Base-by-base conservation (phyloP, 768 basidiomycete species). In the Hericium coralloides region DNA sequence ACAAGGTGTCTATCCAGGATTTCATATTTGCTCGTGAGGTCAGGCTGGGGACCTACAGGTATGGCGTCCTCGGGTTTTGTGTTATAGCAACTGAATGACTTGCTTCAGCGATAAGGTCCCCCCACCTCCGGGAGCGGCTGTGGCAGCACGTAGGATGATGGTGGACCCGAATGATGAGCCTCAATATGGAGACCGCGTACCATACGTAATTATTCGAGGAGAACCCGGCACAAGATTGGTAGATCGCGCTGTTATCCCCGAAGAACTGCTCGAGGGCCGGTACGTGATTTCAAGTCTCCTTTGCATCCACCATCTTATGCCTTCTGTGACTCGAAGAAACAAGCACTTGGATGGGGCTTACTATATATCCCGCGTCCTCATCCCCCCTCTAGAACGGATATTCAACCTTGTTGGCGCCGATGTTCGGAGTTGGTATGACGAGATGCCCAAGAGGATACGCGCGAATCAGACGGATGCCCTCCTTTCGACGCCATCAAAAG, bases 1-100 rank as follows among this genome's bases (percentile, higher is more conserved):
- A 90, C 58, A 84, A 80, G 61, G 85, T 82, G 2, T 87, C 91
- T 2, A 72, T 91, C n/a, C 89, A 95, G 63, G 95, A 98, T 67
- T 97, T 97, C 64, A 87, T 93, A 38, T 93, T 98, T 62, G 85
- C 95, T 0, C 95, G 95, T 67, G 92, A 95, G 70, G 94, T 98
- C 26, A 85, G 74, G 64, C 79, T 98, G 78, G 97, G 97, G 12
- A 90, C 88, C 0, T 98, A 98, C 67, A 93, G 89, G 94, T 89
- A 53, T 61, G 8, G 17, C 50, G 12, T 22, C 23, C 23, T 43
- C 3, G 14, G n/a, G 25, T 26, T 41, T 55, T 38, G 36, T 39
- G 49, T 12, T 55, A 23, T 47, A 38, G 12, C 51, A 17, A 53
- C 12, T 38, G 45, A 20, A 17, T 15, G 4, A 5, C 8, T 39